These are phyloP conservation scores for Sporothrix brunneoviolacea DNA, from an alignment of 2,329 filamentous ascomycete species.

Conservation along the genomic window DNA sequence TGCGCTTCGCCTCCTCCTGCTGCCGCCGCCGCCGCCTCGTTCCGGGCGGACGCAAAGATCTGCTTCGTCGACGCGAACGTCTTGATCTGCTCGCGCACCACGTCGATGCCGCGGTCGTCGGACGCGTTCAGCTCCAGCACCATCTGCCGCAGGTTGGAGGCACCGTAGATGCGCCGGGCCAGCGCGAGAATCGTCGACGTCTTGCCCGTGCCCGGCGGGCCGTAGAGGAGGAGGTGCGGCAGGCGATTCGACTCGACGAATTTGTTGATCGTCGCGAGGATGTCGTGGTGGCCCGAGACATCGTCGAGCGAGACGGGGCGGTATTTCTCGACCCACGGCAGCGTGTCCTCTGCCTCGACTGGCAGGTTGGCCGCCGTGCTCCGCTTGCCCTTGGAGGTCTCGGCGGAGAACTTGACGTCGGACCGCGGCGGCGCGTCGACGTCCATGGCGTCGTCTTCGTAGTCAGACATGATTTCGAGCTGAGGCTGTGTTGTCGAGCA, in stretches of 20 bases:
- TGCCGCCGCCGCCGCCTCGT: constrained; percentile 31
- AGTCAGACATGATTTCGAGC: constrained; percentile 59
- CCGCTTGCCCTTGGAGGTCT: constrained; percentile 76
- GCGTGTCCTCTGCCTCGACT: constrained; percentile 83
- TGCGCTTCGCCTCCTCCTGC: constrained; percentile 19
- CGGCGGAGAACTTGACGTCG: constrained; percentile 63
- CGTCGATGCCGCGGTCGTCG: constrained; percentile 95
- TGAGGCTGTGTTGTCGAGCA: too few relatives aligned
- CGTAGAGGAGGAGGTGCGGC: constrained; percentile 93
- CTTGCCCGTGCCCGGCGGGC: constrained; percentile 93
- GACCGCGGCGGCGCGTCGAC: constrained; percentile 44
- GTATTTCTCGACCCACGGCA: constrained; percentile 99
- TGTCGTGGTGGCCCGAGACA: constrained; percentile 95
- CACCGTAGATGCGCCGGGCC: constrained; percentile 85
- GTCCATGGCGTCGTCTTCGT: constrained; percentile 57
- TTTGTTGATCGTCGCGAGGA: constrained; percentile 94
- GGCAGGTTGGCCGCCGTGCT: constrained; percentile 87
- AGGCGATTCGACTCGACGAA: constrained; percentile 92
- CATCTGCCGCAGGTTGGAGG: constrained; percentile 93
- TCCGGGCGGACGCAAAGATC: constrained; percentile 61
- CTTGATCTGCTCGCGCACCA: constrained; percentile 98
- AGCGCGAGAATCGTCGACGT: constrained; percentile 94
- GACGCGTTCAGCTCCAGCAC: constrained; percentile 96
- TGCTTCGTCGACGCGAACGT: constrained; percentile 98
- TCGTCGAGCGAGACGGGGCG: constrained; percentile 81